These are phyloP conservation scores for Cladophialophora carrionii DNA, from an alignment of 2,329 filamentous ascomycete species.

Conservation along the genomic window DNA sequence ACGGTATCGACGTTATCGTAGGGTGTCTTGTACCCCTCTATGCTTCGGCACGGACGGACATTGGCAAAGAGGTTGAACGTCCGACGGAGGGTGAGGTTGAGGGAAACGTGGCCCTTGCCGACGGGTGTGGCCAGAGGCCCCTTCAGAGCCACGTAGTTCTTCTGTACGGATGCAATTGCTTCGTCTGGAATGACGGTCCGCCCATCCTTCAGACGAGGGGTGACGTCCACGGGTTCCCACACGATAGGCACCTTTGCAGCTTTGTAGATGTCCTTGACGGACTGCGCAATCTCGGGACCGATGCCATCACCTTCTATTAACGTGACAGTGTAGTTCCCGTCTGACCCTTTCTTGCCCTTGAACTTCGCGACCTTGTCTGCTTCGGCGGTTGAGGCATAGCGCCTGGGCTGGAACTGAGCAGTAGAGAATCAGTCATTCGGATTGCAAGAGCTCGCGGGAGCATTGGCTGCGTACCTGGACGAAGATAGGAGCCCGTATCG, in stretches of 20 bases:
- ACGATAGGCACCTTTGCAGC: constrained; percentile 94
- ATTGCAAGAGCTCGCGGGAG: constrained; percentile 20
- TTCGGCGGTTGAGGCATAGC: constrained; percentile 56
- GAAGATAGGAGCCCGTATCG: constrained; percentile 53
- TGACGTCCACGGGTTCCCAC: constrained; percentile 97
- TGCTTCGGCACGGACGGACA: constrained; percentile 94
- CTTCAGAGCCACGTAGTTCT: constrained; percentile 97
- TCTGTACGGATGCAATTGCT: constrained; percentile 89
- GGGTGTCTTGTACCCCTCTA: constrained; percentile 96
- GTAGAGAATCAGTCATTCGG: constrained; percentile 24
- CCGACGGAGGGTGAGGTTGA: constrained; percentile 96
- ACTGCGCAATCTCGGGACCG: constrained; percentile 94
- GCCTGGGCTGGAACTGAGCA: constrained; percentile 58
- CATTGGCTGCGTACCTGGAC: constrained; percentile 59
- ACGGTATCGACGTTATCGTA: constrained; percentile 97
- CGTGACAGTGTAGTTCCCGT: constrained; percentile 93
- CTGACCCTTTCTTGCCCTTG: constrained; percentile 82
- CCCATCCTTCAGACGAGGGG: constrained; percentile 88
- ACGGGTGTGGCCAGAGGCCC: constrained; percentile 95
- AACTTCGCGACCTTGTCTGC: constrained; percentile 85
- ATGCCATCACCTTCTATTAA: constrained; percentile 99
- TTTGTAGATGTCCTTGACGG: constrained; percentile 97
- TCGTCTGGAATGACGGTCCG: constrained; percentile 92
- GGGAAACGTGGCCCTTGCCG: constrained; percentile 98
- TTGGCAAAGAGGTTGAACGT: constrained; percentile 99